Conservation (phyloP, 2,329 filamentous ascomycete genomes). For the Aureobasidium sp. region DNA sequence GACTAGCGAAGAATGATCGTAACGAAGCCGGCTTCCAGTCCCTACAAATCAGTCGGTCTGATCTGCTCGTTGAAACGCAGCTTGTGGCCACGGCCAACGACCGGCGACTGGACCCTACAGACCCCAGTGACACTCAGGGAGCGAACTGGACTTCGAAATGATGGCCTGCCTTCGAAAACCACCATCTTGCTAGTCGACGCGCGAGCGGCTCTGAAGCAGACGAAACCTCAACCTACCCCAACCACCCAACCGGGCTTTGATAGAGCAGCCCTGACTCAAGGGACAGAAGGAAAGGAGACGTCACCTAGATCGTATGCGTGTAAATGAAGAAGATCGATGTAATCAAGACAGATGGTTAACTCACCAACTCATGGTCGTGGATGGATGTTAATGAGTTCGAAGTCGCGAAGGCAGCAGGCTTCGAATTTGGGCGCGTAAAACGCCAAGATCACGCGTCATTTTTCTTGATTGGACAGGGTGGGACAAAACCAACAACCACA, state of each 20-base stretch:
- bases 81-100: too few relatives aligned
- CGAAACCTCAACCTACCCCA: neutral
- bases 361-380: neutral
- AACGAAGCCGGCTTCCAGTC: too few relatives aligned
- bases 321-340: neutral
- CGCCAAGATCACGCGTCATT: conserved; percentile 3
- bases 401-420: neutral
- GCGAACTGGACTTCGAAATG: neutral
- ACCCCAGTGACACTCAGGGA: neutral
- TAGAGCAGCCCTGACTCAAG: neutral
- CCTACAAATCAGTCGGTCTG: too few relatives aligned
- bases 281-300: neutral
- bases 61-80: too few relatives aligned
- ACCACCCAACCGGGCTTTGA: neutral
- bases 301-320: neutral
- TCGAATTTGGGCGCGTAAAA: neutral
- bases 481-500: neutral
- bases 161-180: conserved; percentile 3
- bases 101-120: too few relatives aligned
- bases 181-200: neutral
- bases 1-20: too few relatives aligned
- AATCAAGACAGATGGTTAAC: neutral
- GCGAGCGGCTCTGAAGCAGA: neutral
- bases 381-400: neutral
- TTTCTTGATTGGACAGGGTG: neutral